Evolutionary conservation across 352 stramenopile species (phyloP), one percentile per base, ranked within the genome.

Genomic region (Phytopythium boreale): DNA sequence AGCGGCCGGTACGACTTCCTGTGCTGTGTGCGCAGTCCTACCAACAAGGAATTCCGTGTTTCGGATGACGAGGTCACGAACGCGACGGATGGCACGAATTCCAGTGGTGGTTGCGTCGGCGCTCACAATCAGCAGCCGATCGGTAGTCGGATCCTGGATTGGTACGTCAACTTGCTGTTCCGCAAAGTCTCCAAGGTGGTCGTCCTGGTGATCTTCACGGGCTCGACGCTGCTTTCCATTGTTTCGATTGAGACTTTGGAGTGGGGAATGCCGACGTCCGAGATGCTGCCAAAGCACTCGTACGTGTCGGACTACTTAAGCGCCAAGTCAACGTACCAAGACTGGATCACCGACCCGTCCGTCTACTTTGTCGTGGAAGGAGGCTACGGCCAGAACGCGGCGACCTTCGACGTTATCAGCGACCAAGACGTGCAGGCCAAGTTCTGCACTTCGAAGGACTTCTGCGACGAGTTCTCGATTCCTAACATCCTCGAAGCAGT

Each of bases 311-410:
- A 61, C 9, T 91, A 80, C 63, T 58, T 88, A 26, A 80, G 66
- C 6, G 76, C 67, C 1, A 82, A 81, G 22, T 15, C 37, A 11
- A 53, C 37, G 56, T 74, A 14, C 71, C 75, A 11, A 34, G 39
- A 20, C 0, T 62, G 56, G 56, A 64, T 29, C 20, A 36, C n/a
- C 4, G 68, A 78, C 14, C 71, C 68, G 5, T 63, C 68, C 4
- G 71, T 90, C n/a, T 91, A 82, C 68, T 91, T 87, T 46, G 79
- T 93, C 17, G 80, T 90, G 29, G 82, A 93, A 68, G 76, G 64
- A 26, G 77, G 77, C 19, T 87, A 89, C 64, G 72, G 74, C 4
- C 58, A 58, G 37, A 93, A 93, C 56, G 66, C 75, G 14, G n/a
- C 64, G 14, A 41, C 37, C 29, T 84, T 83, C 27, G 63, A 86